A percentile compares a stretch with the other conserved stretches of the same genome.
Conservation (phyloP, 2,329 filamentous ascomycete species). For the Ilyonectria robusta region DNA sequence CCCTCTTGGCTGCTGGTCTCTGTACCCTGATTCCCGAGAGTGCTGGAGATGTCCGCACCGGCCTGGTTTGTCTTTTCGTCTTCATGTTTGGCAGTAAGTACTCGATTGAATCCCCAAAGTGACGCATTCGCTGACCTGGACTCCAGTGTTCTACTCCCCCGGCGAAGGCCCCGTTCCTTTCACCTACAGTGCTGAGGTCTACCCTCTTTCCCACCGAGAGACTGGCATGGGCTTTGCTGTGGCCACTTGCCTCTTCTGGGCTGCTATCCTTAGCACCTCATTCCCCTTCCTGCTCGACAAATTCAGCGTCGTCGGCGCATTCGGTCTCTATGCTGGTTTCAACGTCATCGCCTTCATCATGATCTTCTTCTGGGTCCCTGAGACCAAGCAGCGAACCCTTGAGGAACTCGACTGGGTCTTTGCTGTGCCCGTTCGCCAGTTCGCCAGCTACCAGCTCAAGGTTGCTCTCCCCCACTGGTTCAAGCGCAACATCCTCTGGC, state of each 20-base stretch:
- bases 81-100: slow-evolving; percentile 68
- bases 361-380: slow-evolving; percentile 64
- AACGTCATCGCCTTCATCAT: slow-evolving; percentile 68
- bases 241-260: slow-evolving; percentile 71
- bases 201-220: slow-evolving; percentile 74
- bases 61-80: slow-evolving; percentile 72
- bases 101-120: too few species aligned
- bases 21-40: slow-evolving; percentile 54
- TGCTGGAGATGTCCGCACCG: slow-evolving; percentile 60
- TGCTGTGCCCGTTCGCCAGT: slow-evolving; percentile 60
- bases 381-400: slow-evolving; percentile 69
- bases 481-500: slow-evolving; percentile 50
- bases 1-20: slow-evolving; percentile 62
- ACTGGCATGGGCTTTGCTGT: slow-evolving; percentile 76
- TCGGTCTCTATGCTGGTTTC: slow-evolving; percentile 68
- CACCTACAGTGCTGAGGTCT: slow-evolving; percentile 74
- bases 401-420: slow-evolving; percentile 68
- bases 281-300: slow-evolving; percentile 63
- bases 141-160: slow-evolving; percentile 70
- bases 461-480: slow-evolving; percentile 38
- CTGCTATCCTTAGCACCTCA: slow-evolving; percentile 64
- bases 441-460: slow-evolving; percentile 53
- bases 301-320: slow-evolving; percentile 55
- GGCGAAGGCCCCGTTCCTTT: slow-evolving; percentile 76
- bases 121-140: not conserved